Conservation (phyloP, 202 grass and related monocot genomes). For the Zoysia matrella region DNA sequence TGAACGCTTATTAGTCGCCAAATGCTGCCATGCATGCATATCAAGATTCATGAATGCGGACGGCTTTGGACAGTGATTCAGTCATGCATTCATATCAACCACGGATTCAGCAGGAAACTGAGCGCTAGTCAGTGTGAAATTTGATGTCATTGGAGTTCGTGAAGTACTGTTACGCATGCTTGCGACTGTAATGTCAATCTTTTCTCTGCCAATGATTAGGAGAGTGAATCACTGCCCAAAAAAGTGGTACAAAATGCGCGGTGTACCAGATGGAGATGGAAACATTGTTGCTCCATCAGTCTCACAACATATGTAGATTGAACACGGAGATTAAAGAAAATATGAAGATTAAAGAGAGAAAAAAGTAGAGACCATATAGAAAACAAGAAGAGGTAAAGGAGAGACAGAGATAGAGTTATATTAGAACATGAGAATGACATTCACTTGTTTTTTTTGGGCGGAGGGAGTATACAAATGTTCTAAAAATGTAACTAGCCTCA, state of each 20-base stretch:
- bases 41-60: neutral
- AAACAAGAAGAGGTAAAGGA: too few species aligned
- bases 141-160: conserved; percentile 4
- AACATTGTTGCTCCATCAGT: neutral
- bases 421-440: too few species aligned
- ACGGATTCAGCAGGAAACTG: neutral
- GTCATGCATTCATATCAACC: neutral
- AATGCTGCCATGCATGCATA: neutral
- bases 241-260: neutral
- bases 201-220: conserved; percentile 51
- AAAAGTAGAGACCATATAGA: too few species aligned
- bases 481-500: neutral
- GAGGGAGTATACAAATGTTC: neutral
- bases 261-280: neutral
- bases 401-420: too few species aligned
- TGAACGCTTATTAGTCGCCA: neutral
- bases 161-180: neutral
- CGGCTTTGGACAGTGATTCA: neutral
- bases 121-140: neutral
- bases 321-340: too few species aligned
- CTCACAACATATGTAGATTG: too few species aligned
- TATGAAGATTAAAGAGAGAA: too few species aligned
- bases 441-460: too few species aligned
- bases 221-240: neutral
- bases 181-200: conserved; percentile 26